A percentile compares a stretch with the other conserved stretches of the same genome.
phyloP scores from a whole-genome alignment of 1,139 yeast species.

The Blastobotrys malaysiensis region DNA sequence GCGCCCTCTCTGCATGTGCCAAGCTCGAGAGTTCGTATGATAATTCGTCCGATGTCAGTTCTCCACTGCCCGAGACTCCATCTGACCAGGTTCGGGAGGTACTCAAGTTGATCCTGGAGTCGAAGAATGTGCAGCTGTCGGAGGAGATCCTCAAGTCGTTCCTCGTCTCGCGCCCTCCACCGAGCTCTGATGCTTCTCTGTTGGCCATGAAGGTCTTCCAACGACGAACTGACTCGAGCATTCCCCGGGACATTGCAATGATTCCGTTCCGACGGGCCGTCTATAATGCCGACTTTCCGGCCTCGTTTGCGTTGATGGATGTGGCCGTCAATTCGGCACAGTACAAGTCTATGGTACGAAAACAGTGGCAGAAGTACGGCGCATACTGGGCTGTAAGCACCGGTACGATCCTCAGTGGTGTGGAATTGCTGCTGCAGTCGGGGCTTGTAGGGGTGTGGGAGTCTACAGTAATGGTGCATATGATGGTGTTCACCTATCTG shows the following conservation, averaged over 20 bases:
- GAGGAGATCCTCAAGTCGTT: constrained; percentile 20
- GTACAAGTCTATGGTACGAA: constrained; percentile 17
- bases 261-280: constrained; percentile 58
- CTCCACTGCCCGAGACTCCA: constrained; percentile 19
- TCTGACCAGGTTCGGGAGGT: constrained; percentile 18
- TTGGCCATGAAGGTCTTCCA: constrained; percentile 23
- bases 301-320: constrained; percentile 56
- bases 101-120: constrained; percentile 18
- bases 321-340: constrained; percentile 51
- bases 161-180: constrained; percentile 23
- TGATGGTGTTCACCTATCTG: constrained; percentile 60
- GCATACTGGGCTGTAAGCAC: constrained; percentile 34
- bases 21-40: constrained; percentile 15
- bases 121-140: constrained; percentile 15
- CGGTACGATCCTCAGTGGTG: constrained; percentile 31
- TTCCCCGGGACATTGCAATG: constrained; percentile 47
- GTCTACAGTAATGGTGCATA: constrained; percentile 40
- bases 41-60: constrained; percentile 18
- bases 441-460: constrained; percentile 41
- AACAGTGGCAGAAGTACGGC: constrained; percentile 23
- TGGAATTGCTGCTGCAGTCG: constrained; percentile 29
- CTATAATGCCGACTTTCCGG: constrained; percentile 53
- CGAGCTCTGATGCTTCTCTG: constrained; percentile 22
- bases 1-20: constrained; percentile 21
- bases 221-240: constrained; percentile 18